Base-by-base conservation (phyloP, 257 asterid species). In the Apocynum venetum region DNA sequence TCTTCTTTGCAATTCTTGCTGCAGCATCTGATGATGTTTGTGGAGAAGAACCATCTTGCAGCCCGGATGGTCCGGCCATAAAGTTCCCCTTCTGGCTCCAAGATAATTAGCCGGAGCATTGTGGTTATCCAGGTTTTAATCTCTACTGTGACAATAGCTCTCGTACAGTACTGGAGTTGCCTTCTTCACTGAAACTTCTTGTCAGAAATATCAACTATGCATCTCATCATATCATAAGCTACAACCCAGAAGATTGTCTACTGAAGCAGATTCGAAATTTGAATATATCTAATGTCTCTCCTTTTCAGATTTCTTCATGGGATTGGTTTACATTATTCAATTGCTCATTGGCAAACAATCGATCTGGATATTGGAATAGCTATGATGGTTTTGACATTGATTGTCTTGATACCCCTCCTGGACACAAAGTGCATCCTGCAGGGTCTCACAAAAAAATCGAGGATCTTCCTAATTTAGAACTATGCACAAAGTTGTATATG, bases 401-500 rank as follows among this genome's bases (percentile, higher is more conserved):
- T 38, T 76, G 79, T 76, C 31, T 76, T 1, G 56, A 56, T 40
- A n/a, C 5, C 41, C 52, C 14, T 44, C 69, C 70, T 25, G 79
- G 79, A 41, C 51, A 65, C 79, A 41, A 65, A 40, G 66, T 65
- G 36, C 47, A 17, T 38, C 74, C 55, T 19, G 17, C 25, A 4
- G 6, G 0, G 36, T 36, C 66, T 51, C 1, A 20, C 31, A 4
- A 3, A 8, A 0, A 0, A 4, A 51, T 76, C 1, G 0, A 6
- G 12, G 2, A 3, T 43, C 0, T 5, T 47, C 8, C 55, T 11
- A 8, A 11, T 4, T 8, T 57, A 43, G 47, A 66, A 49, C 49
- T 36, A 8, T 80, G 83, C 78, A 80, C 79, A 8, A 80, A 80
- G 76, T 74, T 74, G 79, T 74, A 14, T 25, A 35, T 51, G 17